These are phyloP conservation scores for Clitopilus hobsonii DNA, from an alignment of 768 basidiomycete species.

Conservation along the genomic window DNA sequence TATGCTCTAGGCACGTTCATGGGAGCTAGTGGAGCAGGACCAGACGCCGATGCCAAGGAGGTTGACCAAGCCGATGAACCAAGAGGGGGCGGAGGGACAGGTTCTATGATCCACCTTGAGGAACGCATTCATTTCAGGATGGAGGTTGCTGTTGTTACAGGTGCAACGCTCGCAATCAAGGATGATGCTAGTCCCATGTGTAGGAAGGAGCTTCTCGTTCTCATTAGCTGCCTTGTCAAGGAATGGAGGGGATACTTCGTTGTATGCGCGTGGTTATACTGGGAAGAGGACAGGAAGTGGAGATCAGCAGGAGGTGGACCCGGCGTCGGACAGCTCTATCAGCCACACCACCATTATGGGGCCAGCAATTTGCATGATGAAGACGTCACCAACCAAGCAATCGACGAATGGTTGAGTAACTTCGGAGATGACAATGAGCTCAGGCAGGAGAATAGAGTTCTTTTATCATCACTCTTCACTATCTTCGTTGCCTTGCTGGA, in stretches of 20 bases:
- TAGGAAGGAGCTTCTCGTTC: slow-evolving; percentile 85
- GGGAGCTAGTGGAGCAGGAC: slow-evolving; percentile 78
- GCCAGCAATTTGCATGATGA: slow-evolving; percentile 43
- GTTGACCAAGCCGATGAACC: background rate
- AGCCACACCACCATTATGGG: slow-evolving; percentile 17
- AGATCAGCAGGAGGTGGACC: slow-evolving; percentile 29
- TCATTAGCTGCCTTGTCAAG: slow-evolving; percentile 89
- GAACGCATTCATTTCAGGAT: slow-evolving; percentile 79
- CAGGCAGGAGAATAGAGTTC: slow-evolving; percentile 74
- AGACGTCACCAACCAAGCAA: slow-evolving; percentile 67
- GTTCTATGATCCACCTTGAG: slow-evolving; percentile 71
- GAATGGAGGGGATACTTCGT: slow-evolving; percentile 98
- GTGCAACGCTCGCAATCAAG: slow-evolving; percentile 81
- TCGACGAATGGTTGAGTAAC: slow-evolving; percentile 74
- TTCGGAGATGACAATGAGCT: slow-evolving; percentile 61
- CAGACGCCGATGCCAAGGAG: slow-evolving; percentile 40
- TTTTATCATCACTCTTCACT: slow-evolving; percentile 91
- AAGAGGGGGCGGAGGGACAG: slow-evolving; percentile 80
- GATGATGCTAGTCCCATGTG: slow-evolving; percentile 97
- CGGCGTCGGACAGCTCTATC: background rate
- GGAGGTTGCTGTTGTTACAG: slow-evolving; percentile 90
- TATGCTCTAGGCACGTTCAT: slow-evolving; percentile 93
- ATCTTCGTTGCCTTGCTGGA: slow-evolving; percentile 87
- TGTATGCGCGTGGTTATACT: slow-evolving; percentile 94
- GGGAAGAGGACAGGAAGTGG: slow-evolving; percentile 84